Percentiles rank a stretch among this genome's conserved stretches.
These are phyloP conservation scores for Eucalyptus sp. DNA, from an alignment of 345 rosid genomes.

Conservation along the genomic window DNA sequence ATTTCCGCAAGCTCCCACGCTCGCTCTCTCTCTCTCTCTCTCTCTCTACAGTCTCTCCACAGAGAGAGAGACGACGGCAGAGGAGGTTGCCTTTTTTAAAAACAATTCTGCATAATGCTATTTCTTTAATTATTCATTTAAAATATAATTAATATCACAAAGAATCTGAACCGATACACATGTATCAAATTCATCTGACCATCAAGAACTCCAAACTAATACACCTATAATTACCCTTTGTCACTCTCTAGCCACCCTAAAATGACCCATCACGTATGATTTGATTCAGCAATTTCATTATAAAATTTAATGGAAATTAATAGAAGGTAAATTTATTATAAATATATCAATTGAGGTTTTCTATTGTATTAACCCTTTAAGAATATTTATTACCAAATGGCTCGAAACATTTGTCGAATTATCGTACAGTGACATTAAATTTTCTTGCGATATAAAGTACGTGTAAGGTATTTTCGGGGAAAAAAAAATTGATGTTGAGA, in stretches of 20 bases:
- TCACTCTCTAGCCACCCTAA: no score
- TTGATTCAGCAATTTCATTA: no score
- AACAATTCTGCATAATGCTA: not conserved
- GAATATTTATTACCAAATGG: no score
- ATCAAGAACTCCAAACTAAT: fast-evolving
- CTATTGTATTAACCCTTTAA: no score
- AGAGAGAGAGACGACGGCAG: not conserved
- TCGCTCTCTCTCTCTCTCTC: not conserved
- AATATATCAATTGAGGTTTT: not conserved
- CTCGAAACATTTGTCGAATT: not conserved
- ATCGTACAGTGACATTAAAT: not conserved
- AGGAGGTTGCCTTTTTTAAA: not conserved
- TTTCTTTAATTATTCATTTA: not conserved
- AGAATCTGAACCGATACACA: fast-evolving
- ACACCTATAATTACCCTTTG: no score
- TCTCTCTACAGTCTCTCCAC: not conserved
- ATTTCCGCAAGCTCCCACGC: not conserved
- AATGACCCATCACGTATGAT: no score
- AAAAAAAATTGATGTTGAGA: not conserved
- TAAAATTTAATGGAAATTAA: no score
- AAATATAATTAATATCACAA: no score
- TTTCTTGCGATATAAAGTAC: no score
- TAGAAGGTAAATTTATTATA: fast-evolving
- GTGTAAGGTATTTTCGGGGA: not conserved
- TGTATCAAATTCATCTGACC: fast-evolving